phyloP scores from a whole-genome alignment of 139 green algal species.

The Pseudopediastrum boryanum region DNA sequence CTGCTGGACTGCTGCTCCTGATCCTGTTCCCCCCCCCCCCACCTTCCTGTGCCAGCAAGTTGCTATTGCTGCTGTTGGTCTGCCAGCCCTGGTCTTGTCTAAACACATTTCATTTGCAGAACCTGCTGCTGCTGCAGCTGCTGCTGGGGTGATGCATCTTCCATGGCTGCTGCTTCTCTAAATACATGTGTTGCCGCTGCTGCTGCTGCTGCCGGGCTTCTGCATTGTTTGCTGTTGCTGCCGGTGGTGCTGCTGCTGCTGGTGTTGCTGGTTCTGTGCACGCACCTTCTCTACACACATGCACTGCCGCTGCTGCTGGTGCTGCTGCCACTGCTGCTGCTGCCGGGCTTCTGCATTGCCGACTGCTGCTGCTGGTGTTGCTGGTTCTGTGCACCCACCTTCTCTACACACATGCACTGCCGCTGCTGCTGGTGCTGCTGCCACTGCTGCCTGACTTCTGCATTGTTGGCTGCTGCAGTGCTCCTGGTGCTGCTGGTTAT shows the following conservation, averaged over 20 bases:
- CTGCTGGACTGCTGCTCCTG: no score
- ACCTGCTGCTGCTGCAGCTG: conserved; percentile 16
- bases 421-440: conserved; percentile 9
- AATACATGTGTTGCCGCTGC: neutral
- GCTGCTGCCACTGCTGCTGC: conserved; percentile 1
- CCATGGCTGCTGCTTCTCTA: neutral
- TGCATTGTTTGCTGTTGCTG: neutral
- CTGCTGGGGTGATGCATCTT: neutral
- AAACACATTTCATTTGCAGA: conserved; percentile 24
- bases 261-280: neutral
- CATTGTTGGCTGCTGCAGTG: neutral
- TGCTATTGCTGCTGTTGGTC: no score
- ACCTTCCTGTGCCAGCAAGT: no score
- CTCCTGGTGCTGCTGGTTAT: conserved; percentile 43
- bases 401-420: neutral
- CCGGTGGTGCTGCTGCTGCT: conserved; percentile 1
- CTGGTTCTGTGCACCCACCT: neutral
- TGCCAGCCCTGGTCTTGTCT: no score
- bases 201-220: neutral
- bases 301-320: neutral
- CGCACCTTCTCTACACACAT: neutral
- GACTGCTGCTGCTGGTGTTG: conserved; percentile 44
- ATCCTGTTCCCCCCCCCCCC: no score
- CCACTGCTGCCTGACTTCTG: neutral
- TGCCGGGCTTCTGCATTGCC: neutral